Base-by-base conservation (phyloP, 352 stramenopile genomes). In the Phytophthora melonis region DNA sequence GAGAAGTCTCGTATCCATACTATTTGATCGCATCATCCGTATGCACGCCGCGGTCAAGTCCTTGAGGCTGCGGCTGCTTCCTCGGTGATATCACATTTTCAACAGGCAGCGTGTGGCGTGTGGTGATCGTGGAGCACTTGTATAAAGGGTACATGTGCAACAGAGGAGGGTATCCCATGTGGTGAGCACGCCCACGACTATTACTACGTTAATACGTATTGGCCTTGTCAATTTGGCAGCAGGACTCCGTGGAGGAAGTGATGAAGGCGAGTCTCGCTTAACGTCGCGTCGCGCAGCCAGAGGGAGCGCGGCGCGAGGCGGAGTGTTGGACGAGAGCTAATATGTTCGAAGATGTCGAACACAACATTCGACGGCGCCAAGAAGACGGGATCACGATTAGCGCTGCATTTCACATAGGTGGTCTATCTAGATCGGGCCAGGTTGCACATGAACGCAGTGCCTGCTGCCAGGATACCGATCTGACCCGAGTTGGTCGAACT, bases 221-320 rank as follows among this genome's bases (percentile, higher is more conserved):
- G 3, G 27, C 27, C 3, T 6, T 5, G 27, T 3, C 27, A 32
- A 6, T 32, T 32, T 32, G 27, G 5, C 27, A 32, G 27, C 27
- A 32, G 27, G 27, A 0, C 0, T 32, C 27, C 27, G 27, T 32
- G 27, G 27, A 32, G 3, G 27, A 32, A 32, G 27, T 6, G 10
- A 11, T 16, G 36, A 43, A 18, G 5, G 10, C 36, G 5, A 43
- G 16, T 6, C 16, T 52, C 23, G 43, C 13, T 18, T 52, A 19
- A 27, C 30, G 13, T 59, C 23, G 9, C 30, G 58, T 57, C 27
- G 58, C 55, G 23, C 9, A 66, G 5, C 25, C 43, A 66, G 13
- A 34, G 58, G 57, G 58, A 30, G 18, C 10, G 13, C 7, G 21
- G 32, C 7, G 32, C 55, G 32, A 50, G 55, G 32, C 55, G 36